Conservation (phyloP, 352 stramenopile genomes). For the Phytophthora fragariae region DNA sequence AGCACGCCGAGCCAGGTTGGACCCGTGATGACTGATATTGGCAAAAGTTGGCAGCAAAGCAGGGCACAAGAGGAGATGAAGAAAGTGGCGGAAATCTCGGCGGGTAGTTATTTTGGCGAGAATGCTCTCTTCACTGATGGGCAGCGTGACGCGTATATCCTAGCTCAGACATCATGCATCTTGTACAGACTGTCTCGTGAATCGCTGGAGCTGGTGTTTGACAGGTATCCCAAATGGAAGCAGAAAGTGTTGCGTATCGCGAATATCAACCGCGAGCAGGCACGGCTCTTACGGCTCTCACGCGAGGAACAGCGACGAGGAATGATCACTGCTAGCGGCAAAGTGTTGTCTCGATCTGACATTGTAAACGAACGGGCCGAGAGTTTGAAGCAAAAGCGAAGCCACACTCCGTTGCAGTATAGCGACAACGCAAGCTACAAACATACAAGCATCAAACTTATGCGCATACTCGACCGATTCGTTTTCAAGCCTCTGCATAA, state of each 20-base stretch:
- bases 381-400: constrained; percentile 14
- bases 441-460: not conserved
- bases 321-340: not conserved
- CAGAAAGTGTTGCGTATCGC: constrained; percentile 65
- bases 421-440: not conserved
- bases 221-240: constrained; percentile 71
- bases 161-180: constrained; percentile 63
- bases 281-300: constrained; percentile 33
- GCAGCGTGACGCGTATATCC: constrained; percentile 50
- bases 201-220: constrained; percentile 69
- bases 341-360: constrained; percentile 15
- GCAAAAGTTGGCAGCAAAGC: not conserved
- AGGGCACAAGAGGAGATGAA: constrained; percentile 25
- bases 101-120: constrained; percentile 68
- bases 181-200: constrained; percentile 62
- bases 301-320: constrained; percentile 10
- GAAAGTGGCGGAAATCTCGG: constrained; percentile 56
- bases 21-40: not conserved
- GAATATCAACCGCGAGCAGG: constrained; percentile 56
- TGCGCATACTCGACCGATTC: not conserved
- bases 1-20: not conserved
- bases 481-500: constrained; percentile 1
- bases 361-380: constrained; percentile 27
- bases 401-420: not conserved
- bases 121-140: constrained; percentile 64